Evolutionary conservation across 2,329 filamentous ascomycete species (phyloP), one percentile per base, ranked within the genome.

Genomic region (Fusarium cyanostomum): DNA sequence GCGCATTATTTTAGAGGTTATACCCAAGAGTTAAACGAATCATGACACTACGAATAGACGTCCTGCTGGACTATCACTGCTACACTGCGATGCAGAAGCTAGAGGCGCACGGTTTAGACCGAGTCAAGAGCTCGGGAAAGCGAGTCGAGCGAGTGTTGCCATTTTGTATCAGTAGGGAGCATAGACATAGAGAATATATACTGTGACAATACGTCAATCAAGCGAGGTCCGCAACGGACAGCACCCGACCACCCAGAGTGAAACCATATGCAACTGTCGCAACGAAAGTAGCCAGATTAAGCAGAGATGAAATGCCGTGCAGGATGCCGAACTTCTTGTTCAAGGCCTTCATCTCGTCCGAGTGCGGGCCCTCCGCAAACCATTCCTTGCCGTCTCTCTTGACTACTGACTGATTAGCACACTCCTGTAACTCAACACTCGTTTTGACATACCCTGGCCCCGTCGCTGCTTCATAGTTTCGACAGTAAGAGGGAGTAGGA

Each of bases 371-470:
- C 49, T 86, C 80, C 64, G 96, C 92, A 71, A 90, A 91, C 76
- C 89, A 92, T 74, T 90, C 91, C 84, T 96, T 97, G 52, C 92
- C 92, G 74, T 97, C 94, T 70, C 89, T 88, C 61, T 90, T 92
- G 82, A 94, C 94, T 88, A 59, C 38, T 52, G 9, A 41, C 26
- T 45, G 5, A 34, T 74, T 44, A 75, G 60, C 31, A 52, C 30
- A 28, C 2, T 13, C 7, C 3, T 11, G 2, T n/a, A 9, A 26
- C n/a, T 18, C 7, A 21, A 26, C 13, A 30, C 9, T 10, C 38
- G 34, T 27, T 11, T 41, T 4, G 27, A 74, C 84, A 64, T 79
- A 92, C 91, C 91, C 82, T 97, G 94, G 44, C 89, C 85, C 71
- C 91, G 91, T 72, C 93, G 83, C 76, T 91, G 82, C 64, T 82